Base-by-base conservation (phyloP, 2,329 filamentous ascomycete species). In the Pestalotiopsis sp. region DNA sequence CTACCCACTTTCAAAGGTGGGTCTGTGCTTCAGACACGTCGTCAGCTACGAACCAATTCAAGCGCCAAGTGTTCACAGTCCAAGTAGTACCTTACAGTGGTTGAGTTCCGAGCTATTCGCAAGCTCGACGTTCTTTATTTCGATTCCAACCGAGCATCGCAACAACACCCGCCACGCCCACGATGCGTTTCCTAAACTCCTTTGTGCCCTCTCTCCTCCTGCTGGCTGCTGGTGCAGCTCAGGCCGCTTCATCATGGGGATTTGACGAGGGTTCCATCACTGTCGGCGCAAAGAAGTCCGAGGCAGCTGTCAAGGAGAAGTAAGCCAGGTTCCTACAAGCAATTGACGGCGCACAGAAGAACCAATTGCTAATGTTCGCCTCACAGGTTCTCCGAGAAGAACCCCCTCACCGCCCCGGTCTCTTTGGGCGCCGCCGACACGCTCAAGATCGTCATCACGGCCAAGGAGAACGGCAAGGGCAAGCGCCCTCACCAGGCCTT, bases 401-500 rank as follows among this genome's bases (percentile, higher is more conserved):
- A 87, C 9, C 87, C 90, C 20, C 84, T 95, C 71, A 82, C 88
- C 66, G 88, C 88, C 64, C 82, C 90, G 13, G 79, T 98, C 57
- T 80, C 85, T 12, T 84, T 98, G 71, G 88, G 90, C 71, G 81
- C 86, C 66, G 80, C 88, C 66, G 94, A 97, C 77, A 90, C 90
- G 57, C 85, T 98, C 77, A 97, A 96, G 84, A 83, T 99, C 73
- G 82, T 90, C 73, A 83, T 99, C 75, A 97, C 94, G 41, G 88
- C 93, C 9, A 92, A 92, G 78, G 93, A 97, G 77, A 91, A 88
- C 77, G 90, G 90, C 81, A 91, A 90, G 74, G 87, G 89, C 61
- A 95, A 94, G 86, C 90, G 93, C 73, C 94, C 96, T 74, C 96
- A 99, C 82, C 96, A 99, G 82, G 94, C 94, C 5, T 98, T 98